Evolutionary conservation across 805 yeast genomes (phyloP).

Genomic region (Teunomyces aglyptinius): DNA sequence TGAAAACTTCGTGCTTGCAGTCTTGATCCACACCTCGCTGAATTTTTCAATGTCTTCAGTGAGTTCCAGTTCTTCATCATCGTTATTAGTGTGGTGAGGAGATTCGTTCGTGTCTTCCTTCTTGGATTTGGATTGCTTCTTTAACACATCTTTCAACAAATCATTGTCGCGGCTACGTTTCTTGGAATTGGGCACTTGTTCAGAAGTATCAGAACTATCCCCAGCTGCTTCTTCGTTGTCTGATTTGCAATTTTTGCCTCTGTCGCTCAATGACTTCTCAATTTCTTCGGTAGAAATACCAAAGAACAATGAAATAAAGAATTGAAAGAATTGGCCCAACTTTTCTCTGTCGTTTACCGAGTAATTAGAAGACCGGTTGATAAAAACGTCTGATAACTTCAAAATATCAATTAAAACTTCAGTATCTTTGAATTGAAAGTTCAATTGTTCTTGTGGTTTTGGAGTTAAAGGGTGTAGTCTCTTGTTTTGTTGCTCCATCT

Average conservation of each 20-base stretch:
- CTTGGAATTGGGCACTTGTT: slow-evolving; percentile 29
- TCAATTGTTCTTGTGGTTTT: slow-evolving; percentile 72
- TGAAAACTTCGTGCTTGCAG: slow-evolving; percentile 28
- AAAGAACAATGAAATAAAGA: slow-evolving; percentile 73
- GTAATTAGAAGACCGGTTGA: slow-evolving; percentile 68
- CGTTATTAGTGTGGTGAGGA: slow-evolving; percentile 23
- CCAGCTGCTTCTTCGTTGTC: slow-evolving; percentile 15
- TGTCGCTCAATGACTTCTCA: slow-evolving; percentile 35
- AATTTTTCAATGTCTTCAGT: slow-evolving; percentile 33
- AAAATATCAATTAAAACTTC: slow-evolving; percentile 73
- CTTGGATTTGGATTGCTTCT: slow-evolving; percentile 44
- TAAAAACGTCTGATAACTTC: slow-evolving; percentile 61
- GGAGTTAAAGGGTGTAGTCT: slow-evolving; percentile 84
- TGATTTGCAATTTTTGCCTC: slow-evolving; percentile 13
- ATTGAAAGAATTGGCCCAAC: slow-evolving; percentile 65
- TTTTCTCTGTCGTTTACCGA: slow-evolving; percentile 80
- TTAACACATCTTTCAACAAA: slow-evolving; percentile 58
- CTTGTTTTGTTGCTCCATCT: slow-evolving; percentile 87
- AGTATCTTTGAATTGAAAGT: slow-evolving; percentile 61
- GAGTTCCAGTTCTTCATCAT: slow-evolving; percentile 32
- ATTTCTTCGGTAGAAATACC: slow-evolving; percentile 51
- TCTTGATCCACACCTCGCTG: slow-evolving; percentile 44
- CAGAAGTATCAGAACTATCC: slow-evolving; percentile 15
- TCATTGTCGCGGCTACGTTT: slow-evolving; percentile 56
- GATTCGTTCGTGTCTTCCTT: slow-evolving; percentile 36